A percentile compares a stretch with the other conserved stretches of the same genome.
Conservation (phyloP, 2,329 filamentous ascomycete species). For the Colletotrichum sp. region DNA sequence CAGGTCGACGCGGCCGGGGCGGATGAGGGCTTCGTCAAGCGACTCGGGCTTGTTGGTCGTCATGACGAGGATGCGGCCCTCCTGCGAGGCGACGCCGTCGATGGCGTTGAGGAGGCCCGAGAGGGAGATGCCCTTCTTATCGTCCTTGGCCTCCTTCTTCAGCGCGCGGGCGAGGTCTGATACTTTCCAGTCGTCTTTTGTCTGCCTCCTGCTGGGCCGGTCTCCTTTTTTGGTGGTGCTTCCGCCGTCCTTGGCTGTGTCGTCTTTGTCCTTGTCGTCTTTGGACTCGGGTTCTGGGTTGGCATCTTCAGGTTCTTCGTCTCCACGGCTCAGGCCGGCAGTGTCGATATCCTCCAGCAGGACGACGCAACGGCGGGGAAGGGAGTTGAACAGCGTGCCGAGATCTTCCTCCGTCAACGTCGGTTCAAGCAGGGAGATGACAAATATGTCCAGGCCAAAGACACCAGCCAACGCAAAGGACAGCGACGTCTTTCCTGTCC, state of each 20-base stretch:
- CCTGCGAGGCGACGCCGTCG: constrained; percentile 80
- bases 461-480: constrained; percentile 69
- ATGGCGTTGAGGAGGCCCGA: constrained; percentile 84
- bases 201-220: constrained; percentile 16
- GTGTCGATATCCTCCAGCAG: constrained; percentile 74
- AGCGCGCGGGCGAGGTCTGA: constrained; percentile 47
- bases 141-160: constrained; percentile 40
- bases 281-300: not conserved
- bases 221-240: constrained; percentile 23
- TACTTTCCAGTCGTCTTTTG: constrained; percentile 37
- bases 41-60: constrained; percentile 79
- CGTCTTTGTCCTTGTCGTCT: constrained; percentile 14
- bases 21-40: constrained; percentile 75
- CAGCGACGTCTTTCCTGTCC: constrained; percentile 75
- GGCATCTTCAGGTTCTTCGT: constrained; percentile 30
- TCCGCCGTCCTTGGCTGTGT: constrained; percentile 18
- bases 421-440: constrained; percentile 61
- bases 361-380: constrained; percentile 69
- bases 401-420: constrained; percentile 68
- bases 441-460: constrained; percentile 71
- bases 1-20: constrained; percentile 53
- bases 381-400: constrained; percentile 59
- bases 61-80: constrained; percentile 82
- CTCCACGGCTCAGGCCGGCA: constrained; percentile 58
- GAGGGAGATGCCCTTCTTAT: constrained; percentile 67